phyloP scores from a whole-genome alignment of 441 rosid genomes.

The Metrosideros polymorpha region DNA sequence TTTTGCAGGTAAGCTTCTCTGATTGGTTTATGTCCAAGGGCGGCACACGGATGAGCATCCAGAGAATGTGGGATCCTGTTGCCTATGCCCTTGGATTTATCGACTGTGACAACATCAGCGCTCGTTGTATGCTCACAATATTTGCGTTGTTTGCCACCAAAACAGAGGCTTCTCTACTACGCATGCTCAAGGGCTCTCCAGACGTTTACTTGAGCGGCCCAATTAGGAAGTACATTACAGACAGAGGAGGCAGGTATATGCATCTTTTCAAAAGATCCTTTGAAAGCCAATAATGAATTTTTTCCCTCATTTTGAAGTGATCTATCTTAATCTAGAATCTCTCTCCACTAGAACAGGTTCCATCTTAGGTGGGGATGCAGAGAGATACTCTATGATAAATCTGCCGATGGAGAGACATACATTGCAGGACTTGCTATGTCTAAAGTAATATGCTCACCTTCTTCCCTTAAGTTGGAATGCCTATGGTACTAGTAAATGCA shows the following conservation, averaged over 20 bases:
- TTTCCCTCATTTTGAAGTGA: neutral
- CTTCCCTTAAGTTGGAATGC: neutral
- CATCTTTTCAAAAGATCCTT: neutral
- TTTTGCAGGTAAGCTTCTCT: conserved; percentile 81
- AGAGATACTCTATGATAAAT: conserved; percentile 62
- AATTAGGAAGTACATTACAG: conserved; percentile 79
- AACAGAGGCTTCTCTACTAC: conserved; percentile 93
- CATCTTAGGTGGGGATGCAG: conserved; percentile 99
- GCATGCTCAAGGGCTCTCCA: conserved; percentile 99
- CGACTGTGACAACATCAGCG: conserved; percentile 98
- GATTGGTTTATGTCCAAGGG: conserved; percentile 98
- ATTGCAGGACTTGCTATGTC: conserved; percentile 88
- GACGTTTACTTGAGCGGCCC: conserved; percentile 94
- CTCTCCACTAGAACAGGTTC: conserved; percentile 51
- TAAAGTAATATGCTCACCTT: conserved; percentile 39
- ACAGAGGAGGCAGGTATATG: conserved; percentile 79
- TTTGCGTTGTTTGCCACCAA: conserved; percentile 97
- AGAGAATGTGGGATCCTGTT: conserved; percentile 99
- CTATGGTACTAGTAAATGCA: neutral
- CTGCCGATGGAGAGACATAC: conserved; percentile 53
- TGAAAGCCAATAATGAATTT: neutral
- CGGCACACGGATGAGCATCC: conserved; percentile 82
- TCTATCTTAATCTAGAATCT: neutral
- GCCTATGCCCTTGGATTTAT: conserved; percentile 98
- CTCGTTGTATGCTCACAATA: conserved; percentile 98